These are phyloP conservation scores for Cadophora malorum DNA, from an alignment of 2,329 filamentous ascomycete genomes.

Conservation along the genomic window DNA sequence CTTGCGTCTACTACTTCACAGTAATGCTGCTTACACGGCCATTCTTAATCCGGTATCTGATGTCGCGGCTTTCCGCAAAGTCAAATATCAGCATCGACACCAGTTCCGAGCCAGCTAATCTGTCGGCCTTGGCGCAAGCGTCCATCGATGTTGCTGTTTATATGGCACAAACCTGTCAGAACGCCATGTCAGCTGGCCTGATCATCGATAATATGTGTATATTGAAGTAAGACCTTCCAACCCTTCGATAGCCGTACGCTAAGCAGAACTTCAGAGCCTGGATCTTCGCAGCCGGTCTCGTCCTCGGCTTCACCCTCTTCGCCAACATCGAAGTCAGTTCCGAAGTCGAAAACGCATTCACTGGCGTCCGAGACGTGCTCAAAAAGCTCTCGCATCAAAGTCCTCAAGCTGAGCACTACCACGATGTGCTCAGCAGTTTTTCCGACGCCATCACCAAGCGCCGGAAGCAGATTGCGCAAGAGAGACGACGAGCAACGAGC, in stretches of 20 bases:
- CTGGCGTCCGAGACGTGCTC: slow-evolving; percentile 16
- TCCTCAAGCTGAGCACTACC: slow-evolving; percentile 17
- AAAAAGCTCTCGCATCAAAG: slow-evolving; percentile 13
- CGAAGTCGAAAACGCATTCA: slow-evolving; percentile 10
- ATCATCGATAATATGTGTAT: slow-evolving; percentile 20
- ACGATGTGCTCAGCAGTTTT: slow-evolving; percentile 16
- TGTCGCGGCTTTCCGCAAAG: slow-evolving; percentile 5
- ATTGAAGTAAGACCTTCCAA: background rate
- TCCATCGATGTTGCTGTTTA: slow-evolving; percentile 18
- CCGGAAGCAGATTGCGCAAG: slow-evolving; percentile 13
- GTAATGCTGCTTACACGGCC: slow-evolving; percentile 32
- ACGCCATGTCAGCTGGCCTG: slow-evolving; percentile 12
- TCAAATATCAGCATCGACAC: background rate
- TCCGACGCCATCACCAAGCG: slow-evolving; percentile 16
- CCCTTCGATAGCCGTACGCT: background rate
- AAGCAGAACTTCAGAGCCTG: slow-evolving; percentile 1
- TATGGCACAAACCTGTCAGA: slow-evolving; percentile 18
- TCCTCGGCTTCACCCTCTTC: slow-evolving; percentile 16
- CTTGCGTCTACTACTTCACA: slow-evolving; percentile 33
- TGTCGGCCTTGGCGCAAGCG: slow-evolving; percentile 7
- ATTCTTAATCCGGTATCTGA: slow-evolving; percentile 27
- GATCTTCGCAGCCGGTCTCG: slow-evolving; percentile 16
- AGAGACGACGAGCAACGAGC: slow-evolving; percentile 11
- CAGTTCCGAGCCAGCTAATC: background rate
- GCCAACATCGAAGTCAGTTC: slow-evolving; percentile 16